Conservation (phyloP, 768 basidiomycete species). For the Tylopilus plumbeoviolaceoides region DNA sequence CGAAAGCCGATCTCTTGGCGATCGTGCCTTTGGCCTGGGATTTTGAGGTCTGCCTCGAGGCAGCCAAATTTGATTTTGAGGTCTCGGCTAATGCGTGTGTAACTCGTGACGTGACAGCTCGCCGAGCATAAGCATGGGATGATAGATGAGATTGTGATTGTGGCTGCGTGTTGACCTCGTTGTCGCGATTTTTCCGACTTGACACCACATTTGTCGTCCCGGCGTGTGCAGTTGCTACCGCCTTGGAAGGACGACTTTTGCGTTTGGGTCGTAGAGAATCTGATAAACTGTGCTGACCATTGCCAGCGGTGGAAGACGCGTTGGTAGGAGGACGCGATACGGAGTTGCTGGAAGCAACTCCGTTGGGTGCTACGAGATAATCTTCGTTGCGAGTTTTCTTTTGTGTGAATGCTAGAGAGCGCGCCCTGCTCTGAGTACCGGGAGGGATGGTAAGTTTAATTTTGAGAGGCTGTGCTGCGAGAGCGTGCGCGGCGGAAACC, state of each 20-base stretch:
- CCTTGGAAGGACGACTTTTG: conserved; percentile 56
- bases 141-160: conserved; percentile 35
- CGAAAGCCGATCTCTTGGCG: conserved; percentile 20
- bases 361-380: conserved; percentile 36
- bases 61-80: conserved; percentile 28
- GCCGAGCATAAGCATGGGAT: conserved; percentile 21
- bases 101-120: conserved; percentile 22
- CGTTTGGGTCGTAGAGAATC: conserved; percentile 37
- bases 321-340: conserved; percentile 6
- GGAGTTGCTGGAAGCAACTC: conserved; percentile 30
- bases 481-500: conserved; percentile 29
- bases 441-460: conserved; percentile 69
- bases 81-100: conserved; percentile 22
- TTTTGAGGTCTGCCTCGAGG: conserved; percentile 35
- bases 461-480: conserved; percentile 46
- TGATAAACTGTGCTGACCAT: conserved; percentile 18
- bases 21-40: conserved; percentile 37
- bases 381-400: conserved; percentile 28
- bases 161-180: conserved; percentile 34
- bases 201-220: conserved; percentile 11
- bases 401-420: conserved; percentile 19
- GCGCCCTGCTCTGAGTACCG: conserved; percentile 46
- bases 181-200: conserved; percentile 24
- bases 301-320: conserved; percentile 27
- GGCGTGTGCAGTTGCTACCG: conserved; percentile 33